These are phyloP conservation scores for Leucosporidium scottii DNA, from an alignment of 768 basidiomycete species.

Conservation along the genomic window DNA sequence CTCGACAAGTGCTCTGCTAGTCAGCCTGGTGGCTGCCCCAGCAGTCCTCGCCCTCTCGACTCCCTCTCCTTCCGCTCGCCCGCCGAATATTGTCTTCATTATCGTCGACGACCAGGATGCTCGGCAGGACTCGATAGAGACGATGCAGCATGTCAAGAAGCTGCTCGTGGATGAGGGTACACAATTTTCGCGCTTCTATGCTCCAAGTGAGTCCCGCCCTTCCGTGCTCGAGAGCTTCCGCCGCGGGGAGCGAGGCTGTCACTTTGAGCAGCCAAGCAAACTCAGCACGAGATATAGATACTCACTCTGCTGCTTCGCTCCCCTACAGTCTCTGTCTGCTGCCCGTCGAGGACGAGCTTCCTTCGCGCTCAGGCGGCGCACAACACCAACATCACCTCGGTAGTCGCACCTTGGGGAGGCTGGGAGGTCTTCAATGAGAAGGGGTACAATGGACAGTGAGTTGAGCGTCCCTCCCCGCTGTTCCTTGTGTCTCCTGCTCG, in stretches of 20 bases:
- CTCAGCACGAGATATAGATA: too few relatives aligned
- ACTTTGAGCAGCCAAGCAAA: too few relatives aligned
- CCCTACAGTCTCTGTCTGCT: constrained; percentile 27
- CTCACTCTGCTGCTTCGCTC: too few relatives aligned
- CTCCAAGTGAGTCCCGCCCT: constrained; percentile 5
- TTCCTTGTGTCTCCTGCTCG: neutral
- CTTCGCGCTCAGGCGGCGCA: constrained; percentile 18
- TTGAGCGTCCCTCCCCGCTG: neutral
- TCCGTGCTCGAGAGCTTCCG: too few relatives aligned
- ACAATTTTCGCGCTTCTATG: constrained; percentile 17
- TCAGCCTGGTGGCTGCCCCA: too few relatives aligned
- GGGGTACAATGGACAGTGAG: constrained; percentile 13
- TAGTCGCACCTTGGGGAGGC: constrained; percentile 20
- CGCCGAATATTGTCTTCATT: constrained; percentile 31
- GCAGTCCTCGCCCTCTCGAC: too few relatives aligned
- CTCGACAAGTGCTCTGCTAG: too few relatives aligned
- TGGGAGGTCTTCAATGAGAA: constrained; percentile 29
- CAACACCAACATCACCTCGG: constrained; percentile 26
- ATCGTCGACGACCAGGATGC: constrained; percentile 22
- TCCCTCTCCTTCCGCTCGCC: too few relatives aligned
- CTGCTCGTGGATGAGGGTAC: constrained; percentile 20
- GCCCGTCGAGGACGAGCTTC: constrained; percentile 19
- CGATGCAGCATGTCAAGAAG: constrained; percentile 8
- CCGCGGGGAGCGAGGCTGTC: too few relatives aligned
- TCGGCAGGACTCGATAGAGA: constrained; percentile 4